Conservation (phyloP, 225 moss, liverwort and hornwort species). For the Sphagnum contortum region DNA sequence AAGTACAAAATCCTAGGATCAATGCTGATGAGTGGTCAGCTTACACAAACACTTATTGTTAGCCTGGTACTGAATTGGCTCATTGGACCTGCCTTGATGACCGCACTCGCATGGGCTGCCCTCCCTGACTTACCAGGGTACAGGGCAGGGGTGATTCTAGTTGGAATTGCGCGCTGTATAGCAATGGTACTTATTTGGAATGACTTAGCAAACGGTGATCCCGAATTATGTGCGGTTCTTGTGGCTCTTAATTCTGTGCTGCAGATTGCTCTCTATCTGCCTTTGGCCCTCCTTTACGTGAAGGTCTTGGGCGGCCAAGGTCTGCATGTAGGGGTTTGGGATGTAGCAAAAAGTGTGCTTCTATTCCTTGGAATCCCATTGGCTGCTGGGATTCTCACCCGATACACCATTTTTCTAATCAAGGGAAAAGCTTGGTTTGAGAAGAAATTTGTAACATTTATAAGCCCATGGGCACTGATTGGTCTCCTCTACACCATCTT, state of each 20-base stretch:
- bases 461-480: constrained; percentile 62
- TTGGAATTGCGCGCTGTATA: constrained; percentile 78
- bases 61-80: no score
- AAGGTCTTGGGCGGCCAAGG: constrained; percentile 52
- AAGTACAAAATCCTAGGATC: no score
- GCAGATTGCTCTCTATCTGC: constrained; percentile 63
- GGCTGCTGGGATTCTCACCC: constrained; percentile 36
- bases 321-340: constrained; percentile 47
- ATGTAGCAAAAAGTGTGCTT: constrained; percentile 62
- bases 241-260: constrained; percentile 69
- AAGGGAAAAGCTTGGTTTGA: constrained; percentile 63
- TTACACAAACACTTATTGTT: no score
- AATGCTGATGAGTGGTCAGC: no score
- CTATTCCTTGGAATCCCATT: constrained; percentile 65
- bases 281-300: constrained; percentile 59
- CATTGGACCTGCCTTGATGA: no score
- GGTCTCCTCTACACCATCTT: constrained; percentile 73
- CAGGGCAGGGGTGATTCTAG: no score
- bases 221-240: constrained; percentile 56
- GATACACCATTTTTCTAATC: constrained; percentile 26
- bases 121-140: no score
- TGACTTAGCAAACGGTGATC: constrained; percentile 60
- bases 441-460: constrained; percentile 45
- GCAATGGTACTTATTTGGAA: constrained; percentile 89
- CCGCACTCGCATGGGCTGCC: no score